phyloP scores from a whole-genome alignment of 805 yeast genomes.

The Candida sanyiensis region DNA sequence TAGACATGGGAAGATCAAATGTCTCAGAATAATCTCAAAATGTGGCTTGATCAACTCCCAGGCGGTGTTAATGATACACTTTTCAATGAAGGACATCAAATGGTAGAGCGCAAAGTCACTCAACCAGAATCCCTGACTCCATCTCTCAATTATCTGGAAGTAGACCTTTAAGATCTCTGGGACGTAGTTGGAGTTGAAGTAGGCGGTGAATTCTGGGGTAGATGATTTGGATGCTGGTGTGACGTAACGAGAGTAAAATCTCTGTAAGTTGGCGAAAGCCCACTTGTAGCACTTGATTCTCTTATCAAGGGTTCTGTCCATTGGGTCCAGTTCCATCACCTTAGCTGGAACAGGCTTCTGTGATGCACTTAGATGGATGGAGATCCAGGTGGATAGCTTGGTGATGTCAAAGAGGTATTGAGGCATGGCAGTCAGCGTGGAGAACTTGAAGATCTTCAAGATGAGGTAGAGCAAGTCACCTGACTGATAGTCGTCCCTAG shows the following conservation, averaged over 20 bases:
- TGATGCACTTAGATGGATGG: conserved; percentile 55
- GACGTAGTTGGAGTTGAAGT: conserved; percentile 50
- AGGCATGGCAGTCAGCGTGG: conserved; percentile 55
- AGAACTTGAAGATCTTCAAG: conserved; percentile 60
- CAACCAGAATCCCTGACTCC: conserved; percentile 53
- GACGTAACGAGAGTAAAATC: conserved; percentile 60
- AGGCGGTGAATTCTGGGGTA: conserved; percentile 45
- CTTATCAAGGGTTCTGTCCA: conserved; percentile 40
- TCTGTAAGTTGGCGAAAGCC: conserved; percentile 74
- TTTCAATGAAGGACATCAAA: conserved; percentile 59
- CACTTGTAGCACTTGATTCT: conserved; percentile 80
- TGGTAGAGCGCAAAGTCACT: conserved; percentile 57
- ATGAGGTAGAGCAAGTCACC: conserved; percentile 52
- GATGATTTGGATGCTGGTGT: conserved; percentile 29
- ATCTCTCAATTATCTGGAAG: conserved; percentile 39
- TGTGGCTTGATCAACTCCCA: conserved; percentile 66
- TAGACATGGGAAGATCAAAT: conserved; percentile 68
- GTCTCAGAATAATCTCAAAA: conserved; percentile 56
- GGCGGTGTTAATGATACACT: conserved; percentile 47
- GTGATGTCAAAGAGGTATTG: conserved; percentile 36
- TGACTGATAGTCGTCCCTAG: conserved; percentile 28
- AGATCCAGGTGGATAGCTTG: conserved; percentile 53
- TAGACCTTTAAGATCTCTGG: conserved; percentile 67
- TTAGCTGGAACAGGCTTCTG: conserved; percentile 50
- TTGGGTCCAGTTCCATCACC: conserved; percentile 41